Percentiles rank a stretch among this genome's conserved stretches.
phyloP scores from a whole-genome alignment of 495 filamentous ascomycete species.

The Hypoxylon intermedium region DNA sequence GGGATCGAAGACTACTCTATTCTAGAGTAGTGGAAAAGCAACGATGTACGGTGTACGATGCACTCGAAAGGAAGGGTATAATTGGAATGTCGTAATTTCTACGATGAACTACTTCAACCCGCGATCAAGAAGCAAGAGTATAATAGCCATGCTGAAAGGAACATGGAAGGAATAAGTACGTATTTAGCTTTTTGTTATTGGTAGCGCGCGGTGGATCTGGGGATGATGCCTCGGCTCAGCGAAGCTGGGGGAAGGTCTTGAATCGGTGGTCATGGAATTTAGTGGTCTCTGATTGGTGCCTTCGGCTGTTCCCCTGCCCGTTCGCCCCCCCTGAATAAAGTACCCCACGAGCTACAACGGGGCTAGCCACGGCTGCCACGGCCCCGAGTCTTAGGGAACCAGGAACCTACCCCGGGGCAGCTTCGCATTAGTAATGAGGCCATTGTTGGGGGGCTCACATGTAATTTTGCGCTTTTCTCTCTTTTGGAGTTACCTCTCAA shows the following conservation, averaged over 20 bases:
- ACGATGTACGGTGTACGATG: too few relatives aligned
- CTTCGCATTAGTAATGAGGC: background rate
- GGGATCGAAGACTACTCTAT: too few relatives aligned
- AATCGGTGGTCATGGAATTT: constrained; percentile 18
- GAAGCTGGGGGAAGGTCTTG: background rate
- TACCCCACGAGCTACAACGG: too few relatives aligned
- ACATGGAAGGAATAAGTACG: too few relatives aligned
- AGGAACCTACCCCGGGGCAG: too few relatives aligned
- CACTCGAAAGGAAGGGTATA: background rate
- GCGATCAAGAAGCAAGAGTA: constrained; percentile 2
- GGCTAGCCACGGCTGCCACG: too few relatives aligned
- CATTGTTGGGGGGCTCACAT: background rate
- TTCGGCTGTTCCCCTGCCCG: background rate
- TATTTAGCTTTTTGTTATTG: constrained; percentile 12
- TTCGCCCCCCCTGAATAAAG: background rate
- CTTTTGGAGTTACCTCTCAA: background rate
- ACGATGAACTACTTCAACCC: constrained; percentile 1
- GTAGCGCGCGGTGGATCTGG: constrained; percentile 4
- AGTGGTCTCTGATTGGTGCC: constrained; percentile 19
- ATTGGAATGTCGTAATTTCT: background rate
- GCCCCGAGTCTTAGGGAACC: too few relatives aligned
- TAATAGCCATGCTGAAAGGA: constrained; percentile 4
- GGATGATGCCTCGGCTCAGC: constrained; percentile 30
- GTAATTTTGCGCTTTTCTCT: background rate
- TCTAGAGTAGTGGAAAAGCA: too few relatives aligned